Evolutionary conservation across 2,329 filamentous ascomycete species (phyloP), one percentile per base, ranked within the genome.

Genomic region (Lachnum nothofagi): DNA sequence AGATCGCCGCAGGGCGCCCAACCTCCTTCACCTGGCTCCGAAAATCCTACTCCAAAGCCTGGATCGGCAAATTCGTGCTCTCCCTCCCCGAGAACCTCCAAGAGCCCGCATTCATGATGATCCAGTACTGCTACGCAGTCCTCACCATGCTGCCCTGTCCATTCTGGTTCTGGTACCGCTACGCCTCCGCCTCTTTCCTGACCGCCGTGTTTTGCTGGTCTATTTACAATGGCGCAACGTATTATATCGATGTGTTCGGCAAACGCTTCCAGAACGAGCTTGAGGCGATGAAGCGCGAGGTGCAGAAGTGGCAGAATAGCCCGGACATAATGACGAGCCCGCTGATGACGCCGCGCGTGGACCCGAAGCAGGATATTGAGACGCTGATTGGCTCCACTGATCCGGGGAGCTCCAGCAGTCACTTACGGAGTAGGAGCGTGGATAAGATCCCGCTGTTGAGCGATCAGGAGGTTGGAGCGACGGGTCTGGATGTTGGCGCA

Each of bases 1-100:
- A 97, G 74, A 98, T 98, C 63, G 90, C 89, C 6, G 93, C 93
- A 14, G 93, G 93, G 12, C 85, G 91, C 2, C 93, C 91, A 4
- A 98, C 93, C 1, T 95, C 90, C 12, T 98, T 96, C 68, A 98
- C 93, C 43, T 98, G 93, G 93, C 79, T 98, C 44, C 87, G 91
- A 52, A 85, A 82, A 60, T 95, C 89, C 1, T 98, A 97, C 70
- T 82, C 86, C 42, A 93, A 90, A 64, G 86, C 84, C 3, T 91
- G 85, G 82, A 85, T 98, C 56, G 94, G 93, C 46, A 88, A 83
- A 62, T 63, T 94, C 48, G 91, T 98, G 27, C 77, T 96, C 17
- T 78, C 80, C 6, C 80, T 95, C 3, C 91, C 93, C 0, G 71
- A 80, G 2, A 65, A 70, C 3, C 70, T 95, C 25, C 93, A 98